A percentile compares a stretch with the other conserved stretches of the same genome.
These are phyloP conservation scores for Avena eriantha DNA, from an alignment of 176 grass and related monocot species.

Conservation along the genomic window DNA sequence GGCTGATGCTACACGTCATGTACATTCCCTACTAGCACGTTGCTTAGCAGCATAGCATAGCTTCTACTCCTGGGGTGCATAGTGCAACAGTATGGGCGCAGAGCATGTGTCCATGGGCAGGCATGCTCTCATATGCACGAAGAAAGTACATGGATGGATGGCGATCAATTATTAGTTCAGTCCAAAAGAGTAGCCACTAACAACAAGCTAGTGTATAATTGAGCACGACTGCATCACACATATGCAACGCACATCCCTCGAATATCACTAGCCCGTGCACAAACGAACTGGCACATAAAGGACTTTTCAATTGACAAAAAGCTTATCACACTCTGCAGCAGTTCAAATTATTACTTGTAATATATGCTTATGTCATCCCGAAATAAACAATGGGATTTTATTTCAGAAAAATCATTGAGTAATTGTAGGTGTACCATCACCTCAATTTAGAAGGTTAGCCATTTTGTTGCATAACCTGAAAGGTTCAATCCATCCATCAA, in stretches of 20 bases:
- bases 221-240: neutral
- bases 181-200: slow-evolving; percentile 28
- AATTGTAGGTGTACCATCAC: neutral
- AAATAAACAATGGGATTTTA: neutral
- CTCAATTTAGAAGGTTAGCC: no score
- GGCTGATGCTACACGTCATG: neutral
- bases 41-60: slow-evolving; percentile 14
- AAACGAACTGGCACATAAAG: neutral
- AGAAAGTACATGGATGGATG: neutral
- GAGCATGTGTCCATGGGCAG: neutral
- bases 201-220: slow-evolving; percentile 26
- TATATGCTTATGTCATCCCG: neutral
- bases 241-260: neutral
- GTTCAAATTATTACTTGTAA: neutral
- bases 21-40: neutral
- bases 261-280: neutral
- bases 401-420: no score
- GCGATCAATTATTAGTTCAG: slow-evolving; percentile 39
- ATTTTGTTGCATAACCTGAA: slow-evolving; percentile 20
- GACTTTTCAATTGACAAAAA: neutral
- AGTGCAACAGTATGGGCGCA: neutral
- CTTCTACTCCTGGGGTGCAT: neutral
- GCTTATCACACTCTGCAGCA: neutral
- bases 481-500: slow-evolving; percentile 20
- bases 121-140: neutral